Percentiles rank a stretch among this genome's conserved stretches.
Conservation (phyloP, 2,329 filamentous ascomycete genomes). For the Aurifilum marmelostoma region DNA sequence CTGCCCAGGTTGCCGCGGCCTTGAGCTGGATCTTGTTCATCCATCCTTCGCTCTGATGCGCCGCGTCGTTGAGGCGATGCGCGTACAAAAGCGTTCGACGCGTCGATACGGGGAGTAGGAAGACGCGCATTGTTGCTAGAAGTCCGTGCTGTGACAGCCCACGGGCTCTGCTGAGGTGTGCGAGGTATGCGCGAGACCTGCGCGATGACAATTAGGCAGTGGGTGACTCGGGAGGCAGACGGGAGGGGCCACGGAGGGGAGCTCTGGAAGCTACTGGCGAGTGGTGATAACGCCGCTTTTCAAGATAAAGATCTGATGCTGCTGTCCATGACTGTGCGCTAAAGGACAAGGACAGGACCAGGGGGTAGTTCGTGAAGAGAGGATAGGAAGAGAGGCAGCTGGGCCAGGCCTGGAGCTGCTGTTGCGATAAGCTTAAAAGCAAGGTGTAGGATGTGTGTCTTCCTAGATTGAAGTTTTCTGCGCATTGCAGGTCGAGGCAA, state of each 20-base stretch:
- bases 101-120: constrained; percentile 90
- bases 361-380: no score
- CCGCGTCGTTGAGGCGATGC: constrained; percentile 67
- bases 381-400: constrained; percentile 2
- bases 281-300: neutral
- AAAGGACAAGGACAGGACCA: neutral
- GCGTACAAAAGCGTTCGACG: constrained; percentile 91
- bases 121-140: constrained; percentile 75
- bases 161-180: neutral
- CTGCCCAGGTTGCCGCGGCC: constrained; percentile 77
- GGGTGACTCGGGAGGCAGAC: neutral
- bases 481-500: constrained; percentile 8
- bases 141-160: neutral
- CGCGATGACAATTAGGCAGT: neutral
- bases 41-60: constrained; percentile 56
- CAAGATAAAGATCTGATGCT: neutral
- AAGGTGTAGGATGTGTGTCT: neutral
- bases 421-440: constrained; percentile 5
- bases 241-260: neutral
- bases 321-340: constrained; percentile 4
- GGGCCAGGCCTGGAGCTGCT: neutral
- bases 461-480: constrained; percentile 6
- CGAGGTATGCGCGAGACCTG: no score
- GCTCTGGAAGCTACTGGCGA: constrained; percentile 10
- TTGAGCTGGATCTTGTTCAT: constrained; percentile 72